A percentile compares a stretch with the other conserved stretches of the same genome.
Evolutionary conservation across 345 rosid species (phyloP).

Genomic region (Aquilaria sinensis): DNA sequence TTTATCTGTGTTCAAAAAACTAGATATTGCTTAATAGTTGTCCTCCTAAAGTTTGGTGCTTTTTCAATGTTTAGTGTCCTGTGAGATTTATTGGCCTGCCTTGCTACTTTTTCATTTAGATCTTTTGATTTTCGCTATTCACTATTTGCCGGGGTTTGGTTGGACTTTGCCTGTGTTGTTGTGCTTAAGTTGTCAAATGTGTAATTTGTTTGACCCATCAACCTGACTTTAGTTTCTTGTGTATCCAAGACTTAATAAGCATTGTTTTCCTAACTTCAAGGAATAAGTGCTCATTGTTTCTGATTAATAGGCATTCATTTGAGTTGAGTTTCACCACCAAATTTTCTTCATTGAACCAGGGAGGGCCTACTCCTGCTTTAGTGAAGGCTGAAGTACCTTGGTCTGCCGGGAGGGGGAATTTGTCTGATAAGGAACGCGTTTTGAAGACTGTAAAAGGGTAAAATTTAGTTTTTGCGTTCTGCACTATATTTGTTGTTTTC

Average conservation of each 20-base stretch:
- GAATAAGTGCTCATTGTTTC: not conserved
- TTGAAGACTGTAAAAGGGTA: slow-evolving; percentile 94
- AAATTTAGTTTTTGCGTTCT: slow-evolving; percentile 5
- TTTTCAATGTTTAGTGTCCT: too few relatives aligned
- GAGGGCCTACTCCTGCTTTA: slow-evolving; percentile 57
- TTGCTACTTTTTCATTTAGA: too few relatives aligned
- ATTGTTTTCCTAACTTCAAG: not conserved
- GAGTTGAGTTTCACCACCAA: slow-evolving; percentile 5
- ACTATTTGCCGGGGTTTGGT: too few relatives aligned
- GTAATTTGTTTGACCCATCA: too few relatives aligned
- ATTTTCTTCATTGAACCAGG: slow-evolving; percentile 35
- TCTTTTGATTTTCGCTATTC: too few relatives aligned
- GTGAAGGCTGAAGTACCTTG: slow-evolving; percentile 93
- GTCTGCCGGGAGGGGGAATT: slow-evolving; percentile 71
- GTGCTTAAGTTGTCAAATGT: too few relatives aligned
- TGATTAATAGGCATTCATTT: too few relatives aligned
- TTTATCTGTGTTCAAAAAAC: too few relatives aligned
- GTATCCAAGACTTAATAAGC: not conserved
- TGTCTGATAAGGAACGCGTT: slow-evolving; percentile 80
- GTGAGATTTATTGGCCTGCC: too few relatives aligned
- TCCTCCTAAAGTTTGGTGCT: too few relatives aligned
- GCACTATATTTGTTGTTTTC: not conserved
- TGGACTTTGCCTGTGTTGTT: too few relatives aligned
- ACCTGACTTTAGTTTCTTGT: not conserved
- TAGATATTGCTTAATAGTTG: too few relatives aligned